phyloP scores from a whole-genome alignment of 345 rosid species.

The Eucalyptus regnans region DNA sequence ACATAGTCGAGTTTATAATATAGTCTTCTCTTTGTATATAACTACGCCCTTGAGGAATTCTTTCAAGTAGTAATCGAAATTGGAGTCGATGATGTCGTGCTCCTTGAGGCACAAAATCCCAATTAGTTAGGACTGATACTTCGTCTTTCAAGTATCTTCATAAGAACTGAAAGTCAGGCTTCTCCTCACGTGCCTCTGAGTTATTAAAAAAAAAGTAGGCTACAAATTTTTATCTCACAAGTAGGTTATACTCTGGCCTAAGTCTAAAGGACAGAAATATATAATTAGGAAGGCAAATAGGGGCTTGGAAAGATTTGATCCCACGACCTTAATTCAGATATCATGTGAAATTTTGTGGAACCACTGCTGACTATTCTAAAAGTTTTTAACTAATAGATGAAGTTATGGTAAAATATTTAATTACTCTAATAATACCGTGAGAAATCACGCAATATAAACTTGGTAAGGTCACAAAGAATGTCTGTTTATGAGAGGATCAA shows the following conservation, averaged over 20 bases:
- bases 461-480: neutral
- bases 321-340: too few species aligned
- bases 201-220: neutral
- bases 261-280: too few species aligned
- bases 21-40: neutral
- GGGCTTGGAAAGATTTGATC: too few species aligned
- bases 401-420: too few species aligned
- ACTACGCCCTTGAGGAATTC: too few species aligned
- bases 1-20: neutral
- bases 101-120: neutral
- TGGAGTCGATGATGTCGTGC: neutral
- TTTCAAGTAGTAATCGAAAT: neutral
- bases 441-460: neutral
- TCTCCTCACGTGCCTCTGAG: neutral
- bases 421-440: neutral
- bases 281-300: too few species aligned
- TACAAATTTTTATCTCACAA: neutral
- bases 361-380: too few species aligned
- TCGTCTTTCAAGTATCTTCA: neutral
- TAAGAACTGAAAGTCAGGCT: neutral
- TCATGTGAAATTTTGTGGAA: accelerated
- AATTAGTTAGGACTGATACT: neutral
- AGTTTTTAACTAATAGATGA: too few species aligned
- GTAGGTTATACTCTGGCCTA: too few species aligned
- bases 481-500: neutral